Conservation (phyloP, 2,329 filamentous ascomycete genomes). For the Aspergillus thermomutatus region DNA sequence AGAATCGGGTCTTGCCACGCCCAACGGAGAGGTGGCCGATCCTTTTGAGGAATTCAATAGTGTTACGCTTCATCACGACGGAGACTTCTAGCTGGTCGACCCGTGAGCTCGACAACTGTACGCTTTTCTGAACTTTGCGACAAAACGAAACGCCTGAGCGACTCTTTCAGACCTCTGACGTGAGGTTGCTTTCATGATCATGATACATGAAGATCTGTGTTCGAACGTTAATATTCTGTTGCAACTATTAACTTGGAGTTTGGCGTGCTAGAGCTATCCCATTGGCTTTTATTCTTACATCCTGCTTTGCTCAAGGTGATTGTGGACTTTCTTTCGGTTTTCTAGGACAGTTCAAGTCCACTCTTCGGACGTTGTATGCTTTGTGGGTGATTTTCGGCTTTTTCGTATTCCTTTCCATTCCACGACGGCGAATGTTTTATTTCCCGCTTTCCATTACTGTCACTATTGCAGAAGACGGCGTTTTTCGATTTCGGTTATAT, state of each 20-base stretch:
- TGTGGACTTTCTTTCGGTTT: background rate
- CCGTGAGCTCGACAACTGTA: conserved; percentile 4
- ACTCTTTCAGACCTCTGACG: conserved; percentile 11
- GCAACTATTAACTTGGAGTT: conserved; percentile 23
- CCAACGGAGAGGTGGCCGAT: conserved; percentile 76
- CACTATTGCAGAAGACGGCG: conserved; percentile 23
- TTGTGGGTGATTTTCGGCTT: background rate
- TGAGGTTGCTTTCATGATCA: conserved; percentile 25
- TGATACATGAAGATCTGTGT: conserved; percentile 35
- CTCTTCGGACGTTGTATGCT: background rate
- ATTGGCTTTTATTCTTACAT: conserved; percentile 6
- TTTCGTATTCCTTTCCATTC: conserved; percentile 4
- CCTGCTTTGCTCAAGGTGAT: background rate
- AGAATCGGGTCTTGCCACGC: conserved; percentile 80
- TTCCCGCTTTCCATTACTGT: conserved; percentile 5
- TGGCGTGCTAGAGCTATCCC: conserved; percentile 22
- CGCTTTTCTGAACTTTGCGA: background rate
- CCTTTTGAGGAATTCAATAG: conserved; percentile 99
- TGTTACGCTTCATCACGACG: conserved; percentile 94
- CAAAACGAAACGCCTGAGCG: conserved; percentile 19
- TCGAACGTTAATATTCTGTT: conserved; percentile 18
- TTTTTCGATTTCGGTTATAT: conserved; percentile 18
- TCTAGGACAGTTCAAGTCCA: background rate
- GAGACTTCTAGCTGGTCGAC: conserved; percentile 51
- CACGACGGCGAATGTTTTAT: conserved; percentile 11